Evolutionary conservation across 371 early-diverging fungal genomes (phyloP), one percentile per base, ranked within the genome.

Genomic region (Nematocida sp.): DNA sequence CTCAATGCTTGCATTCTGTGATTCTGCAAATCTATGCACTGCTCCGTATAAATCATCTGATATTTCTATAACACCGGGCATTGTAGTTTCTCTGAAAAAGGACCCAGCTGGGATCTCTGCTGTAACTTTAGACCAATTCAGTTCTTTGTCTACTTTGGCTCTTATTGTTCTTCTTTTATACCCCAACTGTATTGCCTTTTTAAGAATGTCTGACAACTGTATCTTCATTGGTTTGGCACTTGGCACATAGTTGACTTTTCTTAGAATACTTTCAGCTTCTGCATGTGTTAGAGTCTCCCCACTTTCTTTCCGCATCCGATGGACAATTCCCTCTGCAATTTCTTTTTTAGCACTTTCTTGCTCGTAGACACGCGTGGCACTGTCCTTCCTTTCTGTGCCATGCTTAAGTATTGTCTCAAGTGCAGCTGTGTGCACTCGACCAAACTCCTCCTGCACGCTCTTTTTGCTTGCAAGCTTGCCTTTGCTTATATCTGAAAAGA

Each of bases 331-430:
- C 42, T 84, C 74, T 56, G 81, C 40, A 15, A 87, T 80, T 47
- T 84, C 71, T 33, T 75, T 75, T 66, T 83, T 85, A 40, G 72
- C 62, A 42, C 60, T 75, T 18, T 72, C 46, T 46, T 73, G 55
- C 67, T 86, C 86, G 66, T 78, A 66, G 13, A 75, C 69, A 33
- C 85, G 45, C 11, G 87, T 85, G 42, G 72, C 73, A 7, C 52
- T 72, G 71, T 81, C 81, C 69, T 84, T 83, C 72, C 84, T 72
- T 56, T 85, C 86, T 50, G 74, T 44, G 18, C 87, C 87, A 15
- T 69, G 40, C 4, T 74, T 42, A 4, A 87, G 46, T 44, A 87
- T 87, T 33, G 58, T 25, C 44, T 73, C 62, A 4, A 87, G 72
- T 54, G 86, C 84, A 15, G 72, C 60, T 58, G 44, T 39, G 6